Conservation (phyloP, 306 rosid species). For the Medicago truncatula region DNA sequence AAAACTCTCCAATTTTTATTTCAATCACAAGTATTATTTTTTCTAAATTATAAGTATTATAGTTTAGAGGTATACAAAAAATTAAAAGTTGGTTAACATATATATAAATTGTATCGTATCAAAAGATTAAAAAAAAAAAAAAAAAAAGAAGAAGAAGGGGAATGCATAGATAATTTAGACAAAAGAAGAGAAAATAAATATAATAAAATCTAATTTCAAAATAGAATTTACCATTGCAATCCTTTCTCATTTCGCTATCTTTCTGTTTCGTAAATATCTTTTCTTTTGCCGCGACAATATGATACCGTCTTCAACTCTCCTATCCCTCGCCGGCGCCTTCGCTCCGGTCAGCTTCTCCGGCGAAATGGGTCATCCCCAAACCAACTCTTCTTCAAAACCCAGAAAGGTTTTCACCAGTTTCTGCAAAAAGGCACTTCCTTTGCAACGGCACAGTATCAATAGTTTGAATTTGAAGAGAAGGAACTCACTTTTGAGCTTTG, state of each 20-base stretch:
- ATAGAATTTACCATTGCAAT: background rate
- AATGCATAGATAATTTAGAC: no score
- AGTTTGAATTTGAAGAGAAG: conserved; percentile 41
- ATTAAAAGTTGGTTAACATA: no score
- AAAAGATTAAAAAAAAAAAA: no score
- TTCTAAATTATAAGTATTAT: no score
- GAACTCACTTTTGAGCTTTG: conserved; percentile 45
- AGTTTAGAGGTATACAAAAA: no score
- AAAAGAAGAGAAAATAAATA: no score
- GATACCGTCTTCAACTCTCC: conserved; percentile 59
- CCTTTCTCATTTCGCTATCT: conserved; percentile 29
- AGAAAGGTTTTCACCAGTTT: conserved; percentile 41
- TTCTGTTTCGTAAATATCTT: conserved; percentile 45
- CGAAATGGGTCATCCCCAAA: conserved; percentile 45
- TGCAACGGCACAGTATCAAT: conserved; percentile 37
- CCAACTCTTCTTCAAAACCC: conserved; percentile 38
- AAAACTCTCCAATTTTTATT: no score
- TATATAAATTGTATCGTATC: no score
- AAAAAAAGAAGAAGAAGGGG: no score
- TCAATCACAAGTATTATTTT: no score
- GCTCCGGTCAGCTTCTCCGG: conserved; percentile 37
- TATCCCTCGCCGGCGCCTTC: conserved; percentile 52
- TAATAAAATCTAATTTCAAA: background rate
- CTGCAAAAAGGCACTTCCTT: conserved; percentile 38
- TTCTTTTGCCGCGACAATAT: conserved; percentile 43